Percentiles rank a stretch among this genome's conserved stretches.
Conservation (phyloP, 805 yeast genomes). For the Suhomyces kilbournensis region DNA sequence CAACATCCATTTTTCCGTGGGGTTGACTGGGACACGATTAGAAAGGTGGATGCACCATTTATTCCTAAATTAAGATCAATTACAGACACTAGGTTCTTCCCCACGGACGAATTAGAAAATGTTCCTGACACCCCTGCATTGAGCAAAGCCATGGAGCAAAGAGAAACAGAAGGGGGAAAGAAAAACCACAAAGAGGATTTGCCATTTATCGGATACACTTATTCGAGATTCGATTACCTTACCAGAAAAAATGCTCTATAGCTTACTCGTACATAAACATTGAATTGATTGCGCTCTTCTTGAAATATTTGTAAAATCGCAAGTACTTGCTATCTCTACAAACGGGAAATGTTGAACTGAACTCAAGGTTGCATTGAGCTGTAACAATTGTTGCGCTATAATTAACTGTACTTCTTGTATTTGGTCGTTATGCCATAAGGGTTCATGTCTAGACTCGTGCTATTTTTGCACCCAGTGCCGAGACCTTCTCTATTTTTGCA, state of each 20-base stretch:
- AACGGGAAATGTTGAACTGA: background rate
- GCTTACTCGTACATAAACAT: background rate
- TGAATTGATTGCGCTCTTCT: background rate
- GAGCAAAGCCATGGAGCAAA: slow-evolving; percentile 57
- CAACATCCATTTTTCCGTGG: slow-evolving; percentile 91
- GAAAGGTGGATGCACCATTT: slow-evolving; percentile 89
- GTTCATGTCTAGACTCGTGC: too few species aligned
- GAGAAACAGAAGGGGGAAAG: slow-evolving; percentile 49
- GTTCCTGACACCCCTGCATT: slow-evolving; percentile 82
- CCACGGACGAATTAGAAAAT: slow-evolving; percentile 92
- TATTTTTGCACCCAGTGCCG: too few species aligned
- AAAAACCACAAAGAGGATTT: slow-evolving; percentile 74
- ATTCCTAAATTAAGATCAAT: slow-evolving; percentile 88
- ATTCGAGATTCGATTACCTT: slow-evolving; percentile 88
- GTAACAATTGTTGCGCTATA: too few species aligned
- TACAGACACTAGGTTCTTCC: slow-evolving; percentile 97
- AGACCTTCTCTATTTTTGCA: too few species aligned
- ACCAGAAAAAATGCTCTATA: slow-evolving; percentile 66
- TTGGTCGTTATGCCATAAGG: too few species aligned
- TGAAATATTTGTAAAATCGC: background rate
- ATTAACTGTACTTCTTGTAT: too few species aligned
- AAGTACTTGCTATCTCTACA: background rate
- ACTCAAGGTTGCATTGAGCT: background rate
- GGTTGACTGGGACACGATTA: slow-evolving; percentile 89
- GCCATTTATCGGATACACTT: slow-evolving; percentile 97